These are phyloP conservation scores for Reutealis trisperma DNA, from an alignment of 345 rosid genomes.

Conservation along the genomic window DNA sequence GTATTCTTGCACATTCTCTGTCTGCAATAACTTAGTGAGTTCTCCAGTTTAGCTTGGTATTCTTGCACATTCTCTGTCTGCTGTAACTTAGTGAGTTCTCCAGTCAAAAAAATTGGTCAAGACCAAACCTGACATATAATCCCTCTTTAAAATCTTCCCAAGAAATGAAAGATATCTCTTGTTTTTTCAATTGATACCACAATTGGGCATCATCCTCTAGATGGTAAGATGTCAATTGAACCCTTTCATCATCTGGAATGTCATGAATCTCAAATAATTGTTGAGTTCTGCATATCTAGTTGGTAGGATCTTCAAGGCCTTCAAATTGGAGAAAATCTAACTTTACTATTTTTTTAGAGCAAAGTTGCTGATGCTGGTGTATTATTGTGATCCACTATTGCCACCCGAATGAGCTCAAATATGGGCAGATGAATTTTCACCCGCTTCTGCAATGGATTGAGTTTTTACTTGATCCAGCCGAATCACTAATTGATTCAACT, in stretches of 20 bases:
- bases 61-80: too few relatives aligned
- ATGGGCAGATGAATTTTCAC: background rate
- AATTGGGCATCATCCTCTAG: too few relatives aligned
- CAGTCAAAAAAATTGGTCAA: too few relatives aligned
- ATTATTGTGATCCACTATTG: background rate
- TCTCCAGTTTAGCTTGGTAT: too few relatives aligned
- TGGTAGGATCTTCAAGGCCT: background rate
- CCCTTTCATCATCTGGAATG: background rate
- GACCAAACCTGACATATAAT: too few relatives aligned
- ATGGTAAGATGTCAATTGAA: background rate
- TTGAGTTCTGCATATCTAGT: background rate
- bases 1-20: too few relatives aligned
- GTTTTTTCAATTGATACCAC: too few relatives aligned
- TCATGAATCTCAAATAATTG: background rate
- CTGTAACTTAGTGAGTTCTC: too few relatives aligned
- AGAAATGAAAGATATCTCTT: too few relatives aligned
- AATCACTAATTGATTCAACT: background rate
- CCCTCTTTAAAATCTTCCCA: too few relatives aligned
- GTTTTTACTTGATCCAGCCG: background rate
- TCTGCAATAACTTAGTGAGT: too few relatives aligned
- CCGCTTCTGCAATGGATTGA: background rate
- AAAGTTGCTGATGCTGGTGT: background rate
- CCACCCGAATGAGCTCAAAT: background rate
- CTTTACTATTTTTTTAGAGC: background rate
- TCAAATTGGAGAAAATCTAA: background rate